These are phyloP conservation scores for Eucalyptus erythrocorys DNA, from an alignment of 345 rosid genomes.

Conservation along the genomic window DNA sequence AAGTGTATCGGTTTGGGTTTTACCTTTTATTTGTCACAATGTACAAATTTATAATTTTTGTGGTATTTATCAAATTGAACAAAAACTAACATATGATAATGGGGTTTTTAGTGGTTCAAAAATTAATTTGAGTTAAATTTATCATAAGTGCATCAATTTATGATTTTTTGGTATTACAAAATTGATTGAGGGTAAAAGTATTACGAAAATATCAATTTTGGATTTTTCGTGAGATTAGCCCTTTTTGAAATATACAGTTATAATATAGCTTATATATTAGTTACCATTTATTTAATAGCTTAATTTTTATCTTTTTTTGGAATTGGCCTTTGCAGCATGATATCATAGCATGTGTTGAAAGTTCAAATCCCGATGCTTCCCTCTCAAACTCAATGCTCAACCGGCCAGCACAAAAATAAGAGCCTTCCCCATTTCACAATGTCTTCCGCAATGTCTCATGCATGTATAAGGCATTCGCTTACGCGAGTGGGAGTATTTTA, in stretches of 20 bases:
- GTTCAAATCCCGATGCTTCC: not conserved
- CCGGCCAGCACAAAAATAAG: not conserved
- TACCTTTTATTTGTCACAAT: too few species aligned
- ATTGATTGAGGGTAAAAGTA: too few species aligned
- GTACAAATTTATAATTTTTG: too few species aligned
- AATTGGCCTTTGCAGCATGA: not conserved
- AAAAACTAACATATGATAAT: too few species aligned
- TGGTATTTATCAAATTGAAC: too few species aligned
- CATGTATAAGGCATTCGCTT: not conserved
- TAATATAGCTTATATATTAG: not conserved
- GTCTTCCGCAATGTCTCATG: not conserved
- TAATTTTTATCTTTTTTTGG: accelerated
- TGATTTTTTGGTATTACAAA: accelerated
- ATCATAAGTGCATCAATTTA: accelerated
- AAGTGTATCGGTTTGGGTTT: accelerated
- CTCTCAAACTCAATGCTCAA: not conserved
- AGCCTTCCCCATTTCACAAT: not conserved
- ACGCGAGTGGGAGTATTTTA: not conserved
- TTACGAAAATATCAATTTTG: too few species aligned
- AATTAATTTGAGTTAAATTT: too few species aligned
- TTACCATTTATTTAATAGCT: not conserved
- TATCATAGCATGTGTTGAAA: not conserved
- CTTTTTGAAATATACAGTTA: not conserved
- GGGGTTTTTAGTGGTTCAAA: too few species aligned
- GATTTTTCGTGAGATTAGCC: accelerated